Base-by-base conservation (phyloP, 2,329 filamentous ascomycete species). In the Cordyceps tenuipes region DNA sequence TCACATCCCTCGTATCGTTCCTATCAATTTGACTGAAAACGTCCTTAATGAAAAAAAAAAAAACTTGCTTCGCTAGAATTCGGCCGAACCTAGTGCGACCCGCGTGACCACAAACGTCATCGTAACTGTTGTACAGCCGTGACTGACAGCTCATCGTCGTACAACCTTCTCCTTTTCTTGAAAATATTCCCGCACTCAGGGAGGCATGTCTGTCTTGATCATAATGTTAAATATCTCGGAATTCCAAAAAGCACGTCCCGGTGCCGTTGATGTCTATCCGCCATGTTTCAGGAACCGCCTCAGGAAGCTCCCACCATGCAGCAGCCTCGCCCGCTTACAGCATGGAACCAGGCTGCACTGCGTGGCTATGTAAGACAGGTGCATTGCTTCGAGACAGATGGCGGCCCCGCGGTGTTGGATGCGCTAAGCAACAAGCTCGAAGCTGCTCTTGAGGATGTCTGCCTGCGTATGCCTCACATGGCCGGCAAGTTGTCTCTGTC, bases 331-430 rank as follows among this genome's bases (percentile, higher is more conserved):
- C 57, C 57, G 39, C 57, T 59, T 39, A 59, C 57, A 41, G 19
- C 57, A 13, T 65, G 64, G 63, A 64, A 65, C 34, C 64, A 65
- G 29, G 56, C 57, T 19, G 63, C 64, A 9, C 56, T 62, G 54
- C 63, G 64, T 50, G 49, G 6, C 5, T 65, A 65, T 55, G 56
- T 64, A 31, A 59, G 62, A 43, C 64, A 65, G n/a, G 64, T 64
- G 12, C 61, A 62, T 41, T 65, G 64, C 48, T 62, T 65, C 29
- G 55, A 56, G 17, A 60, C 61, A 8, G 39, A 62, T 21, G 48
- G 55, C 21, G 31, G 21, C 26, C 21, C 23, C 41, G 43, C 57
- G 9, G 53, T 46, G 26, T 48, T 64, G 13, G 53, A 60, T 2
- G 29, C 43, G 29, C 61, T 65, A 19, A 21, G 58, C 26, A 5